Conservation (phyloP, 768 basidiomycete genomes). For the Leucogyrophana mollusca region DNA sequence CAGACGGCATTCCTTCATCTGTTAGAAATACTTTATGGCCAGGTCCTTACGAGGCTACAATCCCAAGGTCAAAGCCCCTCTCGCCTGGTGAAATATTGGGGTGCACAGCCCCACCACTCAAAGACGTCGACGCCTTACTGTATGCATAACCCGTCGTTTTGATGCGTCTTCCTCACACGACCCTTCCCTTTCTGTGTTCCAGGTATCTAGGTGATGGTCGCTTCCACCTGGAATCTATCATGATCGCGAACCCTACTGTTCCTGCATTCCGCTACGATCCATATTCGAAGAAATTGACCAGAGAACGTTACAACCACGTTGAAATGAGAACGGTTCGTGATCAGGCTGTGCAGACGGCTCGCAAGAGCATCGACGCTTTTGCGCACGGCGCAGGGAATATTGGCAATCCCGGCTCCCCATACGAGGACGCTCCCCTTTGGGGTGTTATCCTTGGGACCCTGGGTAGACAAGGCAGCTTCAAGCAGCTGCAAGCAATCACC, state of each 20-base stretch:
- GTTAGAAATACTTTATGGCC: slow-evolving; percentile 39
- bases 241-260: slow-evolving; percentile 96
- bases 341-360: slow-evolving; percentile 74
- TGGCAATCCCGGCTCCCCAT: slow-evolving; percentile 11
- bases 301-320: slow-evolving; percentile 85
- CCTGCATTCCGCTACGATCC: slow-evolving; percentile 99
- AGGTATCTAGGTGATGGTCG: slow-evolving; percentile 98
- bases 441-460: slow-evolving; percentile 93
- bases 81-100: slow-evolving; percentile 97
- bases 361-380: slow-evolving; percentile 53
- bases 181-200: slow-evolving; percentile 4
- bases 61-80: slow-evolving; percentile 88
- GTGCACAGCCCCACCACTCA: slow-evolving; percentile 87
- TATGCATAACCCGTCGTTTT: slow-evolving; percentile 35
- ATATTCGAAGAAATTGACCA: slow-evolving; percentile 94
- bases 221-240: slow-evolving; percentile 97
- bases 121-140: slow-evolving; percentile 88
- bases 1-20: slow-evolving; percentile 1
- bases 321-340: slow-evolving; percentile 81
- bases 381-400: slow-evolving; percentile 8
- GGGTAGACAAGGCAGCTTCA: slow-evolving; percentile 90
- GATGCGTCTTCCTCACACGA: slow-evolving; percentile 3
- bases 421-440: slow-evolving; percentile 51
- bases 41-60: slow-evolving; percentile 69
- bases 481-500: slow-evolving; percentile 84